A percentile compares a stretch with the other conserved stretches of the same genome.
Conservation (phyloP, 129 eudicot genomes). For the Gnaphalium uliginosum region DNA sequence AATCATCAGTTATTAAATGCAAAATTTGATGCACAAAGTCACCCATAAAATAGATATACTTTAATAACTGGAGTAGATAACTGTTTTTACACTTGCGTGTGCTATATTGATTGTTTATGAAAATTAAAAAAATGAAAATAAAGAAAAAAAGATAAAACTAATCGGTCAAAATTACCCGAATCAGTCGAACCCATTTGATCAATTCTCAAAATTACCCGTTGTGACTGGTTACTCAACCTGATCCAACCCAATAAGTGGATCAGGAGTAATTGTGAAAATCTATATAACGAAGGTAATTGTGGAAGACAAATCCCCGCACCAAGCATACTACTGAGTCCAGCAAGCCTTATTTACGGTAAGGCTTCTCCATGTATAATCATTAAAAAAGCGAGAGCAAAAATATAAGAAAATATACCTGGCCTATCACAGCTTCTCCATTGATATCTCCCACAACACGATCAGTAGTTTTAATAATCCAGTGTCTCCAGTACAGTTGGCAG, state of each 20-base stretch:
- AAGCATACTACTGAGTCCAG: too few relatives aligned
- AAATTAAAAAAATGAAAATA: too few relatives aligned
- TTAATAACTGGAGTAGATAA: too few relatives aligned
- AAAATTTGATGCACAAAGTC: too few relatives aligned
- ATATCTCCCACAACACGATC: constrained; percentile 47
- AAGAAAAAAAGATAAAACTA: too few relatives aligned
- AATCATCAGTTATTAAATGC: too few relatives aligned
- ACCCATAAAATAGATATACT: too few relatives aligned
- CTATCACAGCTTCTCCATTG: constrained; percentile 84
- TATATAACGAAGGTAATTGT: neutral
- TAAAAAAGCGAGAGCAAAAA: neutral
- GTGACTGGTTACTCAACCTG: neutral
- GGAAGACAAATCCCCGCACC: neutral
- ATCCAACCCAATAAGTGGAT: too few relatives aligned
- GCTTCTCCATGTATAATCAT: constrained; percentile 7
- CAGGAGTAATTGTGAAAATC: too few relatives aligned
- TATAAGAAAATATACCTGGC: constrained; percentile 48
- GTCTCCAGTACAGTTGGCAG: constrained; percentile 88
- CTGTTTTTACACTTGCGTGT: too few relatives aligned
- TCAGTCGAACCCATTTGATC: neutral
- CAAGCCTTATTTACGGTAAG: neutral
- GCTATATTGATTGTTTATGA: too few relatives aligned
- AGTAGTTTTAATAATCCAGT: constrained; percentile 65
- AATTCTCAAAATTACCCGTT: neutral
- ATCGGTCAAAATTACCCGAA: neutral